Evolutionary conservation across 805 yeast species (phyloP), one percentile per base, ranked within the genome.

Genomic region (Yamadazyma takamatsuzukensis): DNA sequence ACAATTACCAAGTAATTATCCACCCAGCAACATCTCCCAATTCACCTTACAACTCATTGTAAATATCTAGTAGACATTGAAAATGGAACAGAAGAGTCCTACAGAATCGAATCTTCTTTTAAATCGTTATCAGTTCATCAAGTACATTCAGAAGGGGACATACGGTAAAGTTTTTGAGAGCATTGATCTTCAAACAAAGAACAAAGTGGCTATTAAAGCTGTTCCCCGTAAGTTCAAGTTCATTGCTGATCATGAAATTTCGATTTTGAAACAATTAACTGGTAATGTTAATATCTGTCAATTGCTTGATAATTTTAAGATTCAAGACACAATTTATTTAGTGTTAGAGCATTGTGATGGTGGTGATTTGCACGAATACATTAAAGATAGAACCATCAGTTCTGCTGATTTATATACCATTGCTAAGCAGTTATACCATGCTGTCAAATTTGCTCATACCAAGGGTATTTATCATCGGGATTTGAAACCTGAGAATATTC

Each of bases 401-500:
- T 51, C 30, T 33, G 47, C 18, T 49, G 64, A 50, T 44, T 64
- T 52, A 45, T 65, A 56, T 40, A 50, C 57, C 6, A 37, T 68
- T 64, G 51, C 76, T 22, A 59, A 59, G 32, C 83, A 80, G 51
- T 45, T 82, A 33, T 56, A 61, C 35, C 56, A 60, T 23, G 84
- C 81, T 6, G 56, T 83, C 17, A 45, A 55, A 10, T 75, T 61
- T 45, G 65, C 81, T 4, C 90, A 83, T 48, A 54, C 70, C 4
- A 55, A 60, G 25, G 80, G 81, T 0, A 66, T 81, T 10, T 80
- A 74, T 42, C 89, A 81, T 53, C 63, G 89, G 29, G 89, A 81
- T 49, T 70, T 81, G 36, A 81, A 81, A 53, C 89, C 89, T 1
- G 89, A 81, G 55, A 81, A 81, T 47, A 69, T 81, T 18, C 56